Percentiles rank a stretch among this genome's conserved stretches.
phyloP scores from a whole-genome alignment of 345 rosid genomes.

The Syzygium aqueum region DNA sequence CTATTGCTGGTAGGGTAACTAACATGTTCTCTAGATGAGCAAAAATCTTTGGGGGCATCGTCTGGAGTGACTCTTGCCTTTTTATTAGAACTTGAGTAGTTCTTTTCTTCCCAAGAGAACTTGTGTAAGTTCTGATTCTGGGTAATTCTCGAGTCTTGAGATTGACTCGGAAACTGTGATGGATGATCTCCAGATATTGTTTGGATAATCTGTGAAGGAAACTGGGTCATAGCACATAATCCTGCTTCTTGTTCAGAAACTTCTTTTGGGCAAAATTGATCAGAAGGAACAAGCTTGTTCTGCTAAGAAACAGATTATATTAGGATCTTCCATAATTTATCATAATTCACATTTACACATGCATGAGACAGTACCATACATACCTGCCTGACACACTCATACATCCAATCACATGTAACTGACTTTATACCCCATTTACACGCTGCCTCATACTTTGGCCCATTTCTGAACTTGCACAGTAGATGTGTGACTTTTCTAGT shows the following conservation, averaged over 20 bases:
- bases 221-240: slow-evolving; percentile 54
- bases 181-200: slow-evolving; percentile 33
- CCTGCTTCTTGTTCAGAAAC: slow-evolving; percentile 63
- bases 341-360: not conserved
- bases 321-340: not conserved
- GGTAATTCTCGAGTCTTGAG: slow-evolving; percentile 24
- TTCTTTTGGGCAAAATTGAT: slow-evolving; percentile 67
- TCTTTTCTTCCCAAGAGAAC: slow-evolving; percentile 20
- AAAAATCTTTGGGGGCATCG: slow-evolving; percentile 15
- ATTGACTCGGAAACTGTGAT: slow-evolving; percentile 42
- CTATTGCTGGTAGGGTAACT: slow-evolving; percentile 13
- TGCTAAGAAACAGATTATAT: slow-evolving; percentile 13
- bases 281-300: slow-evolving; percentile 59
- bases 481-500: slow-evolving; percentile 82
- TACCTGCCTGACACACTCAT: slow-evolving; percentile 88
- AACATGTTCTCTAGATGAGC: slow-evolving; percentile 27
- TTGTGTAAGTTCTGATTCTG: slow-evolving; percentile 5
- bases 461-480: slow-evolving; percentile 61
- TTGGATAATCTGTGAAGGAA: slow-evolving; percentile 50
- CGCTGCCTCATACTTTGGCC: slow-evolving; percentile 75
- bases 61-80: slow-evolving; percentile 43
- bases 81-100: slow-evolving; percentile 31
- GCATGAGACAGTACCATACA: not conserved
- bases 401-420: slow-evolving; percentile 73
- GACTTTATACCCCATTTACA: slow-evolving; percentile 61